phyloP scores from a whole-genome alignment of 345 rosid species.

The Eutrema yunnanense region DNA sequence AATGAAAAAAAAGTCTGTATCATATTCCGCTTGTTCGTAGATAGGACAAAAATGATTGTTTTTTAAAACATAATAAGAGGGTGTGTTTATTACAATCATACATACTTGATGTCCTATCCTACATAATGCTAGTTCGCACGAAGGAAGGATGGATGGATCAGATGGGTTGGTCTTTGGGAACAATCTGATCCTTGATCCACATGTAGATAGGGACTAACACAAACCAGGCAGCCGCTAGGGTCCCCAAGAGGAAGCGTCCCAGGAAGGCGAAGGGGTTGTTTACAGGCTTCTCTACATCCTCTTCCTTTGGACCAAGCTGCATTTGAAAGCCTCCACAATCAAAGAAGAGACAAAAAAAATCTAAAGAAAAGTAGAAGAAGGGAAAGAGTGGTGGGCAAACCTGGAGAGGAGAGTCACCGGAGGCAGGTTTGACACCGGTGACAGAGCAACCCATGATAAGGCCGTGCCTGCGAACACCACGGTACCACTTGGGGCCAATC shows the following conservation, averaged over 20 bases:
- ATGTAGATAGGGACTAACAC: slow-evolving; percentile 87
- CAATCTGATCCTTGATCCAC: slow-evolving; percentile 93
- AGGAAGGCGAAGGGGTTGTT: slow-evolving; percentile 54
- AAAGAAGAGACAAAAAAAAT: too few relatives aligned
- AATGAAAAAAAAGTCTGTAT: not conserved
- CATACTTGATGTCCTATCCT: not conserved
- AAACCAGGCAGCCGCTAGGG: slow-evolving; percentile 67
- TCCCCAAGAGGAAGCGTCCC: slow-evolving; percentile 67
- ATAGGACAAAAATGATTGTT: not conserved
- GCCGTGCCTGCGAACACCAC: slow-evolving; percentile 96
- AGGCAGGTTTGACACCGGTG: slow-evolving; percentile 88
- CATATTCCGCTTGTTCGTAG: not conserved
- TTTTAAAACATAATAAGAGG: not conserved
- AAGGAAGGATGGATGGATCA: not conserved
- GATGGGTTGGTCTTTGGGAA: slow-evolving; percentile 79
- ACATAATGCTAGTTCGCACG: not conserved
- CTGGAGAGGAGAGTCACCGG: slow-evolving; percentile 98
- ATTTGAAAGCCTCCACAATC: not conserved
- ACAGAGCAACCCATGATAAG: slow-evolving; percentile 99
- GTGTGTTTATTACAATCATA: not conserved
- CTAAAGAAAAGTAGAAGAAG: too few relatives aligned
- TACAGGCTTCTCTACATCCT: slow-evolving; percentile 73
- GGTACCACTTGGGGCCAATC: slow-evolving; percentile 99
- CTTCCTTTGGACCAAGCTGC: slow-evolving; percentile 92
- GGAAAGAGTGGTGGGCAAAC: slow-evolving; percentile 24